Evolutionary conservation across 805 yeast species (phyloP).

Genomic region (Yamadazyma nakazawae): DNA sequence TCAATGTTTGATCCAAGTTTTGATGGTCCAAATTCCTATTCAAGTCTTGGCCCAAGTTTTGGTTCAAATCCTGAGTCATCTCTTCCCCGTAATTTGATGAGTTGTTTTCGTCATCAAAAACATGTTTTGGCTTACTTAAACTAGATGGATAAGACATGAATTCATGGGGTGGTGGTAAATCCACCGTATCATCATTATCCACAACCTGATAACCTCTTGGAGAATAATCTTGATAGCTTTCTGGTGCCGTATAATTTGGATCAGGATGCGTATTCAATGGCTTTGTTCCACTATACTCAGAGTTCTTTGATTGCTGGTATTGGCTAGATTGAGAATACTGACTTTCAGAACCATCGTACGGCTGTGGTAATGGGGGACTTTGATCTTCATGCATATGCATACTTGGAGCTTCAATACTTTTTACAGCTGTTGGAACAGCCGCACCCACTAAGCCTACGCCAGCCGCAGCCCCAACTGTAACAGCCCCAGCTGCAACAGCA

Average conservation of each 20-base stretch:
- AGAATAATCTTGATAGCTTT: conserved; percentile 1
- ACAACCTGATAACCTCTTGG: conserved; percentile 5
- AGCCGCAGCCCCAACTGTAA: background rate
- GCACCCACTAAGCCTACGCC: background rate
- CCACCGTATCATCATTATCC: background rate
- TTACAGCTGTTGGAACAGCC: background rate
- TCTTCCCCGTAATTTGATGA: conserved; percentile 9
- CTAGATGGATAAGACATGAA: background rate
- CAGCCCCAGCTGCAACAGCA: background rate
- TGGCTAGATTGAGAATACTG: background rate
- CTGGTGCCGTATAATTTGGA: background rate
- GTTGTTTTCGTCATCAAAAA: conserved; percentile 14
- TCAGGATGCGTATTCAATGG: background rate
- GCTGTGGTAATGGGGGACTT: background rate
- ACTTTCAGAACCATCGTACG: background rate
- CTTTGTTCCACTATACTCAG: background rate
- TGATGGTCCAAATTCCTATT: background rate
- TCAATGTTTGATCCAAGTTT: background rate
- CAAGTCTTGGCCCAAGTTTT: background rate
- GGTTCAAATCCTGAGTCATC: background rate
- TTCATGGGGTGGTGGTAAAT: background rate
- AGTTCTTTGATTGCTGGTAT: background rate
- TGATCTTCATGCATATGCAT: background rate
- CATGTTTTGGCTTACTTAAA: conserved; percentile 8
- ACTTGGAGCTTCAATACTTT: too few relatives aligned